Evolutionary conservation across 768 basidiomycete genomes (phyloP), one percentile per base, ranked within the genome.

Genomic region (Suillus brevipes): DNA sequence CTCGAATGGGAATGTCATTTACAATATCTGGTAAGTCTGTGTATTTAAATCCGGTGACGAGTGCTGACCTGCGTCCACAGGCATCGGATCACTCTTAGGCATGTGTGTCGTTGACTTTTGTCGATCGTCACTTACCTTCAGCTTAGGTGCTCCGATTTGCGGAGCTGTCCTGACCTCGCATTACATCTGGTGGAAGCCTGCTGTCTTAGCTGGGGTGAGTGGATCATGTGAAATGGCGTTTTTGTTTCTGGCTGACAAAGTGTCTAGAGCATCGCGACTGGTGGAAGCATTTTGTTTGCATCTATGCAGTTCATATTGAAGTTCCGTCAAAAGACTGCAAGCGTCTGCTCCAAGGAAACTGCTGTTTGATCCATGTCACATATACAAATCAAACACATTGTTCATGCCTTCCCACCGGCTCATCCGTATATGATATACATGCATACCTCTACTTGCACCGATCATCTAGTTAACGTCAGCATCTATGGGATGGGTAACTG

Each of bases 131-230:
- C 14, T 61, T 74, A 34, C 74, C 69, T 72, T 62, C 20, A 59
- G 53, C 36, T 10, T 62, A 82, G 86, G 86, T 4, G 79, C 84
- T 0, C 87, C 87, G 0, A 83, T 88, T 38, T 82, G 81, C 38
- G 87, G 88, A 3, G 84, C 85, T 3, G 75, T 89, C 28, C 77
- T 89, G 10, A 81, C 85, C 1, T 58, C 71, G 12, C 73, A 76
- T 4, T 87, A 83, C 68, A 72, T 81, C 4, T 89, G 88, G 87
- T 87, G 84, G 83, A 78, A 81, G 14, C 84, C 87, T 6, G 81
- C 81, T 3, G 49, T 86, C 16, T 89, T 87, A 68, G 77, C 82
- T 34, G 86, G 83, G 53, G 76, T 80, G 68, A n/a, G 71, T 66
- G 10, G 8, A 28, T 20, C 14, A 2, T 58, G 38, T 20, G 47